Evolutionary conservation across 345 rosid genomes (phyloP), one percentile per base, ranked within the genome.

Genomic region (Toxicodendron radicans): DNA sequence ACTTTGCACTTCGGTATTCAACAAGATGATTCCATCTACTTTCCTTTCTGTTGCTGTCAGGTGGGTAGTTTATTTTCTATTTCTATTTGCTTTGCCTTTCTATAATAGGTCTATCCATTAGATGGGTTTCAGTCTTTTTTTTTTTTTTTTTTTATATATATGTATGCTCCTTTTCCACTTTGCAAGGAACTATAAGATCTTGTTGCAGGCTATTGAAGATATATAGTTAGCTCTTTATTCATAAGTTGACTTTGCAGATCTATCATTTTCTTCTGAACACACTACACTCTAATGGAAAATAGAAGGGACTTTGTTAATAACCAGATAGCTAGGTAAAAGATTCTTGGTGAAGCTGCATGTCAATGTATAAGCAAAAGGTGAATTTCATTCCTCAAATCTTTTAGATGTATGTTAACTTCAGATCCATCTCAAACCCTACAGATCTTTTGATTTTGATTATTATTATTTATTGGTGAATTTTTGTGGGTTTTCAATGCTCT

Each of bases 191-290:
- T 2, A 17, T 27, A 57, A 52, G 60, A 75, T 78, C 68, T 73
- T 14, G 41, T 8, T 27, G 7, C 24, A 53, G 64, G 68, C 33
- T 70, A 11, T 58, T 30, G 18, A 71, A 71, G 68, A 57, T 41
- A 58, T 20, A 53, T 6, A 5, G 43, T 9, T 7, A 38, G 7
- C 43, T 38, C 43, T 3, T 35, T 35, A 7, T 38, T 62, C 58
- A 2, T 52, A 33, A 11, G 53, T 58, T 78, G 63, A 67, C 81
- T 73, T 71, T 63, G 78, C 79, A 81, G 83, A 84, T 84, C 87
- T 79, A 58, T 66, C 74, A 77, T 75, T 79, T 73, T 77, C 73
- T 76, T 70, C 64, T 76, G 75, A 71, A 17, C 68, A 64, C 51
- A 10, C 32, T 53, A 53, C 30, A 32, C 61, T 46, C 21, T 21